Base-by-base conservation (phyloP, 352 stramenopile species). In the Globisporangium solare region DNA sequence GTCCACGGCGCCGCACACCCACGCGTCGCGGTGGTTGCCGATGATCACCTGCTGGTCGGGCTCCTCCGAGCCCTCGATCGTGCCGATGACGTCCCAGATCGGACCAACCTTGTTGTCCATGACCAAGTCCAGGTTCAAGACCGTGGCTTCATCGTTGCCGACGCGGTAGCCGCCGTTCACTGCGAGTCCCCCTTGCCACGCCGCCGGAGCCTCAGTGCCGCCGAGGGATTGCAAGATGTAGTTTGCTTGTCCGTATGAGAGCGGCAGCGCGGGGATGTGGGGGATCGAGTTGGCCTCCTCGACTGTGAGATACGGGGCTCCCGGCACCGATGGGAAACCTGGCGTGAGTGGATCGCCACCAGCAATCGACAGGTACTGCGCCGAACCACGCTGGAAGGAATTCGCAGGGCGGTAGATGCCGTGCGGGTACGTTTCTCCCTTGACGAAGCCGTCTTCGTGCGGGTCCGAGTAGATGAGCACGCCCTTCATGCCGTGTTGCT, bases 391-490 rank as follows among this genome's bases (percentile, higher is more conserved):
- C 64, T 97, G 88, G 47, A 96, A 88, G 21, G 79, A 86, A 3
- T 65, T 76, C 10, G 76, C 60, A 0, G 87, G 83, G 20, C 89
- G 69, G 82, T 83, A 97, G 4, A 76, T 78, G 22, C 89, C 89
- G 0, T 91, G 64, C 3, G 89, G 86, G 63, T 96, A 97, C 1
- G 80, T 78, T 12, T 64, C 51, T 6, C 87, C 88, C 6, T 68
- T 51, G 3, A 32, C 53, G 55, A 74, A 96, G 3, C 88, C 89
- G 61, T 97, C 89, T 40, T 97, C 77, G 13, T 68, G 41, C 10
- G 89, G 89, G 62, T 97, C 89, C 43, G 79, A 94, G 66, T 95
- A 97, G 63, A 97, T 95, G 2, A 97, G 63, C 22, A 86, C 79
- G 31, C 73, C 89, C 6, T 73, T 56, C 58, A 92, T 93, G 13